phyloP scores from a whole-genome alignment of 139 green algal species.

The Ettlia oleoabundans region DNA sequence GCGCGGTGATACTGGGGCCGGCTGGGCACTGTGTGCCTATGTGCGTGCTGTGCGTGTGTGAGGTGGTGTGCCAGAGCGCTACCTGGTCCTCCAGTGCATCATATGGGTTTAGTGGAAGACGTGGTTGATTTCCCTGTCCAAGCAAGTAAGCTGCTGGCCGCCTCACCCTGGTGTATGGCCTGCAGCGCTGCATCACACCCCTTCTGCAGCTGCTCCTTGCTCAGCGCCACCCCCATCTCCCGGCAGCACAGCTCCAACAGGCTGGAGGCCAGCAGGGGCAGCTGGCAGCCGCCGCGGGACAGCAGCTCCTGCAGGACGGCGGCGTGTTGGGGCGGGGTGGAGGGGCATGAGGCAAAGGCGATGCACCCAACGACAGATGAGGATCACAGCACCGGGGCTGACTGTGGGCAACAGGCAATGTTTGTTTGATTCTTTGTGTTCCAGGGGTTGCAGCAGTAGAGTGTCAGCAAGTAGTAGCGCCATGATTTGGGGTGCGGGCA shows the following conservation, averaged over 20 bases:
- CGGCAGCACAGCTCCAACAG: slow-evolving; percentile 11
- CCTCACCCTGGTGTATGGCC: slow-evolving; percentile 23
- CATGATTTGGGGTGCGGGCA: background rate
- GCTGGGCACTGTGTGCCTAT: too few relatives aligned
- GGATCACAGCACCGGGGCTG: too few relatives aligned
- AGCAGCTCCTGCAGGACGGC: slow-evolving; percentile 22
- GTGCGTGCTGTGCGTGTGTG: background rate
- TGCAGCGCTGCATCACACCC: background rate
- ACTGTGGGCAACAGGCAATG: background rate
- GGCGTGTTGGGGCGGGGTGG: too few relatives aligned
- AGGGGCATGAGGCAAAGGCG: background rate
- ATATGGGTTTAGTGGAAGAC: background rate
- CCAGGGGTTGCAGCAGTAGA: slow-evolving; percentile 9
- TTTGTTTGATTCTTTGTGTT: background rate
- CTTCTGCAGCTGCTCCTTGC: background rate
- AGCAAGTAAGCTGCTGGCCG: background rate
- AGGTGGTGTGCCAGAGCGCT: background rate
- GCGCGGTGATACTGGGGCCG: background rate
- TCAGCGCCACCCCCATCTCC: slow-evolving; percentile 20
- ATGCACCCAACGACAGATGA: too few relatives aligned
- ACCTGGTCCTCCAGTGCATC: too few relatives aligned
- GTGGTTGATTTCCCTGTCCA: background rate
- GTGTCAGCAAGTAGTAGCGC: slow-evolving; percentile 1
- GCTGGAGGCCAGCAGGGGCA: background rate
- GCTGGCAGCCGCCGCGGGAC: background rate